Base-by-base conservation (phyloP, 805 yeast species). In the Millerago galiae region DNA sequence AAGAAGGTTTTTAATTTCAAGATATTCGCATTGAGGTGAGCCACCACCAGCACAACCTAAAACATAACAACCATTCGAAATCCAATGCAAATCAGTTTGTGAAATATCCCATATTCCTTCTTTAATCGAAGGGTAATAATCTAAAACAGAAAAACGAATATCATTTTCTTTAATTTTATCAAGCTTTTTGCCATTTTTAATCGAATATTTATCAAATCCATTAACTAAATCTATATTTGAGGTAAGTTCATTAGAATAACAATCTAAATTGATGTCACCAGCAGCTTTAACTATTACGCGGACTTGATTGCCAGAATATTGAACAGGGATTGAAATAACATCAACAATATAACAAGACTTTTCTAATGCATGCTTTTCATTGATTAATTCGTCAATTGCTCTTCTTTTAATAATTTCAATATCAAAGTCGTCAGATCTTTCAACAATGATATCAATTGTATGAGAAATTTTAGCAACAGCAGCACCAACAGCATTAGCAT, bases 401-500 rank as follows among this genome's bases (percentile, higher is more conserved):
- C 39, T 30, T 10, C 40, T 37, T 18, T 47, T 48, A 25, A 44
- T 18, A 8, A 14, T 7, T 11, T 45, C 46, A 3, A 53, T 24
- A 9, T 50, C 26, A 14, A 30, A 28, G 26, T 21, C 17, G 8
- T 39, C 31, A 14, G 42, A 34, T 10, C 27, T 34, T 14, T 17
- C 18, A 27, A 39, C 29, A n/a, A 39, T 39, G 12, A 26, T 34
- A 15, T 39, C 42, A 11, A 5, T 17, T 1, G 34, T 29, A 21
- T 39, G 25, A 27, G 74, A 65, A 5, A 72, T 56, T 46, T 70
- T 70, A 17, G 72, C 73, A 55, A 70, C 52, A 5, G 75, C 75
- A 24, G 76, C 74, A 35, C 75, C 76, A 41, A 72, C 69, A 3
- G 77, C 78, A 55, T 72, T 72, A 6, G 75, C 75, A 40, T 70